phyloP scores from a whole-genome alignment of 2,329 filamentous ascomycete species.

The Penicillium occitanis region DNA sequence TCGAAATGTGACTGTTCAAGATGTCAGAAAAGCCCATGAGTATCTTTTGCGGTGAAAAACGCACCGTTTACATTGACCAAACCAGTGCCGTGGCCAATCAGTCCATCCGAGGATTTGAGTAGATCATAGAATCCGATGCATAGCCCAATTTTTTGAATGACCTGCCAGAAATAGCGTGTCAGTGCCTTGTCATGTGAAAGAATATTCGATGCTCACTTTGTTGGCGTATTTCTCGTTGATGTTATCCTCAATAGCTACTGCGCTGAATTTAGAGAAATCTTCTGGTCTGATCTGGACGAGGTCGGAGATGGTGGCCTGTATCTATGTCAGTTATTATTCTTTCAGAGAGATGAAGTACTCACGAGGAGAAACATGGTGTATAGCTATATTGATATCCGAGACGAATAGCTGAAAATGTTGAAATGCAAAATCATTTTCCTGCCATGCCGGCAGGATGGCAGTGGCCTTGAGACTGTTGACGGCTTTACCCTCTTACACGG shows the following conservation, averaged over 20 bases:
- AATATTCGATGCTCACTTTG: constrained; percentile 55
- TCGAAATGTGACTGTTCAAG: constrained; percentile 75
- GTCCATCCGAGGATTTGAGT: constrained; percentile 81
- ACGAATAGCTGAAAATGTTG: background rate
- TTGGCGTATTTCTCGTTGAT: constrained; percentile 98
- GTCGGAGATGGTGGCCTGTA: constrained; percentile 83
- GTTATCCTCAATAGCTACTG: constrained; percentile 87
- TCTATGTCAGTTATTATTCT: background rate
- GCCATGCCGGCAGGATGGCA: constrained; percentile 10
- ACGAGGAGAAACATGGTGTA: constrained; percentile 53
- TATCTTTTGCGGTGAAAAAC: constrained; percentile 20
- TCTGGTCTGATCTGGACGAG: constrained; percentile 88
- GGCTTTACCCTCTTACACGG: background rate
- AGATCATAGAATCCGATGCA: constrained; percentile 94
- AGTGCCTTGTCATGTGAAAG: background rate
- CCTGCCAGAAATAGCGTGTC: constrained; percentile 44
- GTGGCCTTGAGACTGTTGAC: background rate
- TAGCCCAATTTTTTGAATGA: constrained; percentile 89
- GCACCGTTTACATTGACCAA: constrained; percentile 90
- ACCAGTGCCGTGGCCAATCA: constrained; percentile 90
- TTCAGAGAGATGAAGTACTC: constrained; percentile 27
- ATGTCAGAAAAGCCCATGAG: constrained; percentile 2
- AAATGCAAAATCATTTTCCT: constrained; percentile 9
- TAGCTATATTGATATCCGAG: background rate
- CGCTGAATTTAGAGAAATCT: constrained; percentile 79